Conservation (phyloP, 169 alveolate genomes). For the Babesia bigemina region DNA sequence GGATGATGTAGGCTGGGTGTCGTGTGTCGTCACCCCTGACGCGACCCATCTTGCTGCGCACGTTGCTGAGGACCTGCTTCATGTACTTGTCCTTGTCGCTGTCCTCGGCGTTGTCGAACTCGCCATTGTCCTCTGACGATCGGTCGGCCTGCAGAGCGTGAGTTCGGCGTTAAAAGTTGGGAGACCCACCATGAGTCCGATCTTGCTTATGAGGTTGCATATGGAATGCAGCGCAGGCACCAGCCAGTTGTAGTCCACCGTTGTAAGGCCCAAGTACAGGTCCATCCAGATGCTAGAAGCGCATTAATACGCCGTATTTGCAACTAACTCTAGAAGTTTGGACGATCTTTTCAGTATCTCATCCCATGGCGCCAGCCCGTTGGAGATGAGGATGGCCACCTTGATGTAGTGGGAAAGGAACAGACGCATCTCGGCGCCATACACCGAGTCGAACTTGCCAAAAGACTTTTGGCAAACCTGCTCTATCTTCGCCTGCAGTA, state of each 20-base stretch:
- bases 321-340: conserved; percentile 47
- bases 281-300: conserved; percentile 65
- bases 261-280: conserved; percentile 28
- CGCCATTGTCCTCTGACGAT: conserved; percentile 50
- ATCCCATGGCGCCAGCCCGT: conserved; percentile 35
- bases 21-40: conserved; percentile 85
- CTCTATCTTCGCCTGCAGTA: conserved; percentile 24
- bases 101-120: conserved; percentile 71
- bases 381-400: conserved; percentile 45
- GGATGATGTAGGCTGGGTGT: conserved; percentile 82
- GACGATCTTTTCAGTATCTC: conserved; percentile 58
- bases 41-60: conserved; percentile 81
- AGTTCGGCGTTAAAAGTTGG: neutral
- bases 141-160: conserved; percentile 44
- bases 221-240: conserved; percentile 62
- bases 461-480: conserved; percentile 13
- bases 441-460: conserved; percentile 24
- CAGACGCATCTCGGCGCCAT: conserved; percentile 41
- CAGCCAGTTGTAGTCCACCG: conserved; percentile 60
- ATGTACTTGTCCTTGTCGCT: conserved; percentile 78
- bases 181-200: conserved; percentile 46
- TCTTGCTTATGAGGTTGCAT: conserved; percentile 44
- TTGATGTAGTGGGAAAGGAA: conserved; percentile 45
- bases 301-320: neutral
- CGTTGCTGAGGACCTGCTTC: conserved; percentile 78